Evolutionary conservation across 2,329 filamentous ascomycete species (phyloP), one percentile per base, ranked within the genome.

Genomic region (Pseudogymnoascus destructans): DNA sequence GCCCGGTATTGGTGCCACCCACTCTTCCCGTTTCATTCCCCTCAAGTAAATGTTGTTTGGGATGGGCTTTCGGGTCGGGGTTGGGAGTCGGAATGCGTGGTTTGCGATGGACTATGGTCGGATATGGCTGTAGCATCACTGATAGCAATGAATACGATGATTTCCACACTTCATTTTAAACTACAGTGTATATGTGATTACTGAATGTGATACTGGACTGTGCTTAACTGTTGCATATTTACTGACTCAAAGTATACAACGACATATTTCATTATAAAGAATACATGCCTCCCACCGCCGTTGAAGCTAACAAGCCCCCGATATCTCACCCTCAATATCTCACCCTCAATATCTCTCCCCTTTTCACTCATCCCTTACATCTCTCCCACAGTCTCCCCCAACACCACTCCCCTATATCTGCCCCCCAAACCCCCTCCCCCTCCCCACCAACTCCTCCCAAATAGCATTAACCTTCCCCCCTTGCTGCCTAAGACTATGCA

Each of bases 11-110:
- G 93, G 93, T 95, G 93, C 93, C 73, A 98, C 93, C 71, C 91
- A 98, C 88, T 97, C 92, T 81, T 98, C 93, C 78, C 90, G 93
- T 86, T 98, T 98, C 87, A 98, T 98, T 83, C 93, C 93, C 77
- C 87, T 98, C 77, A 98, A 98, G 84, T 97, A 96, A 84, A 66
- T 64, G 56, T 62, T 56, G 11, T 19, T 38, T 36, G 54, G 54
- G 52, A n/a, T 55, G 30, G 54, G 30, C 27, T 35, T 27, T 38
- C 33, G 30, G 30, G 33, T 56, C 30, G 11, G 54, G 30, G 30
- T 56, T 38, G n/a, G 54, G 33, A 35, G 30, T 56, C 54, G 54
- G 54, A 56, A 56, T 56, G 21, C 54, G 33, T 21, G 33, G 27
- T 35, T 56, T 36, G 46, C 46, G 46, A 52, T 52, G 46, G 46